Base-by-base conservation (phyloP, 140 eudicot genomes). In the Oenanthe javanica region DNA sequence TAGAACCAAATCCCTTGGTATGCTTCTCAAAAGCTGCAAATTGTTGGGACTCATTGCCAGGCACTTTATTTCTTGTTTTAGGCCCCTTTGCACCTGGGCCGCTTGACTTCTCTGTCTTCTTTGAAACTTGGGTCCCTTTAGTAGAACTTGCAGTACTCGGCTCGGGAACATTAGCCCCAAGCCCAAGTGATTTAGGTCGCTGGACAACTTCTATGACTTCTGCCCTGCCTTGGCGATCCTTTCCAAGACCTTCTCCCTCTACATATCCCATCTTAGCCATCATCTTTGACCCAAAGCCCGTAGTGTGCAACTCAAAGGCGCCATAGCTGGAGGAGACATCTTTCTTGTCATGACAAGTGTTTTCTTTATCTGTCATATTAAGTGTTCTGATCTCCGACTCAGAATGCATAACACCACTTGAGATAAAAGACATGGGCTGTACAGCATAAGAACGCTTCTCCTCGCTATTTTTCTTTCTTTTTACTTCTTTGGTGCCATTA, bases 211-310 rank as follows among this genome's bases (percentile, higher is more conserved):
- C 93, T 46, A 92, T 91, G 9, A 97, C 97, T 84, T 89, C 86
- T 4, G 97, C 77, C 76, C 90, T 87, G 48, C 98, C 97, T 51
- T 82, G 86, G 10, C 93, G 96, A 40, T 94, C 96, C 81, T 94
- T 94, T 6, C 98, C 98, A 72, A 92, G 64, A 4, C 97, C 97
- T 1, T 79, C 83, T 13, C 98, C 98, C 64, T 89, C 97, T 42
- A 89, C 87, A 61, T 84, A 90, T 47, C 98, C 98, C 98, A 94
- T 94, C 86, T 90, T 94, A 25, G 97, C 96, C 97, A 94, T 81
- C 94, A 94, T 92, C 88, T 88, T 89, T 46, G 97, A 94, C 14
- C 98, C 98, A 49, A 94, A 92, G 14, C 97, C 97, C 9, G 91
- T 94, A 2, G 98, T 94, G 88, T 90, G 98, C 87, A 89, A 81